Evolutionary conservation across 164 flowering plant species (phyloP).

Genomic region (Stephania japonica): DNA sequence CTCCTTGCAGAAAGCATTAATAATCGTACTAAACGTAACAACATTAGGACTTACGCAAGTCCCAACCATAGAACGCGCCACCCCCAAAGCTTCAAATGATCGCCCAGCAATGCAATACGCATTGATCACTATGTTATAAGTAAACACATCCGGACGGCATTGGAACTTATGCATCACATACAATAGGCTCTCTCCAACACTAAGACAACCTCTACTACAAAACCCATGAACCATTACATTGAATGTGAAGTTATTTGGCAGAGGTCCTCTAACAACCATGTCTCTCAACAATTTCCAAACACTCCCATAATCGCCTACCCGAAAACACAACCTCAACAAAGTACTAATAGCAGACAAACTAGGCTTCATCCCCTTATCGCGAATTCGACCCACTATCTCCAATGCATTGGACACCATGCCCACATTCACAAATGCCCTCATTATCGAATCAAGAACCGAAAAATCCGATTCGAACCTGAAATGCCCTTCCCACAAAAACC

Average conservation of each 20-base stretch:
- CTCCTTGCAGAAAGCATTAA: constrained; percentile 65
- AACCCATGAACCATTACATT: constrained; percentile 65
- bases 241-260: constrained; percentile 40
- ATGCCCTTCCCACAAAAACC: constrained; percentile 45
- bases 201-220: constrained; percentile 54
- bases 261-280: constrained; percentile 64
- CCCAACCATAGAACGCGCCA: constrained; percentile 49
- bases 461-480: constrained; percentile 41
- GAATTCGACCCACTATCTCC: constrained; percentile 47
- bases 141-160: constrained; percentile 49
- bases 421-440: constrained; percentile 58
- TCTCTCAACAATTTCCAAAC: constrained; percentile 76
- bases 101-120: constrained; percentile 53
- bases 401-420: constrained; percentile 43
- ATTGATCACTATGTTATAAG: constrained; percentile 70
- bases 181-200: constrained; percentile 54
- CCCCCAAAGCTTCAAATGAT: constrained; percentile 37
- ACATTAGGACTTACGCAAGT: constrained; percentile 50
- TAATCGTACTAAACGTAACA: constrained; percentile 53
- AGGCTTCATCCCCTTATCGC: constrained; percentile 44
- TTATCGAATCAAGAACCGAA: constrained; percentile 57
- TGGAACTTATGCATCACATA: constrained; percentile 55
- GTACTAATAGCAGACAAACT: constrained; percentile 47
- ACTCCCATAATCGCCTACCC: constrained; percentile 53
- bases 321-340: constrained; percentile 48